Evolutionary conservation across 345 rosid genomes (phyloP).

Genomic region (Anacardium occidentale): DNA sequence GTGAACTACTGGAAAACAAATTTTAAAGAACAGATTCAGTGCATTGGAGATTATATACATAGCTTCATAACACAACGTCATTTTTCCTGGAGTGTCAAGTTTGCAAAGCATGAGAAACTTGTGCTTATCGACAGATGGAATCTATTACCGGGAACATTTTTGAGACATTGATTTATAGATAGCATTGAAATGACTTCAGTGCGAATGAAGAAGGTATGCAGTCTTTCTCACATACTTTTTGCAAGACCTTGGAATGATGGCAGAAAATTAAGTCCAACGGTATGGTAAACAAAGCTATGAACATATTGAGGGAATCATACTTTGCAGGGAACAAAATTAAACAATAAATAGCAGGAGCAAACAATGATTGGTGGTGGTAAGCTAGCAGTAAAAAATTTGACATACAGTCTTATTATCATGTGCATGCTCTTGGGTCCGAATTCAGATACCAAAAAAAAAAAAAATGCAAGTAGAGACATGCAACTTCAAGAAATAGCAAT

Average conservation of each 20-base stretch:
- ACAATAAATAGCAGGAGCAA: neutral
- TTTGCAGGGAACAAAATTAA: neutral
- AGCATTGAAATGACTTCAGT: neutral
- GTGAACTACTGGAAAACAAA: conserved; percentile 3
- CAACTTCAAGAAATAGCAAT: conserved; percentile 2
- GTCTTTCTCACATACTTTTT: neutral
- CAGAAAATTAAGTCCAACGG: neutral
- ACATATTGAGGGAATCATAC: neutral
- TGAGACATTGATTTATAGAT: neutral
- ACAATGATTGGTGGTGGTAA: neutral
- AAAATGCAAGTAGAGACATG: neutral
- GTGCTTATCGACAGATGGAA: neutral
- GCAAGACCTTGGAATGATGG: neutral
- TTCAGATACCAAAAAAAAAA: neutral
- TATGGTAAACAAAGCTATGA: neutral
- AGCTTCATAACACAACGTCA: neutral
- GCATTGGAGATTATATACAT: neutral
- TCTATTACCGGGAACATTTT: neutral
- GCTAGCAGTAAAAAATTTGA: neutral
- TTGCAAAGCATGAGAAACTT: neutral
- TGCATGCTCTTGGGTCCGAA: neutral
- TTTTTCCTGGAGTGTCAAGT: neutral
- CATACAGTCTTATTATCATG: neutral
- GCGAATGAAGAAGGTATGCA: neutral
- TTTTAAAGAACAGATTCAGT: neutral